Evolutionary conservation across 257 asterid genomes (phyloP).

Genomic region (Perilla frutescens): DNA sequence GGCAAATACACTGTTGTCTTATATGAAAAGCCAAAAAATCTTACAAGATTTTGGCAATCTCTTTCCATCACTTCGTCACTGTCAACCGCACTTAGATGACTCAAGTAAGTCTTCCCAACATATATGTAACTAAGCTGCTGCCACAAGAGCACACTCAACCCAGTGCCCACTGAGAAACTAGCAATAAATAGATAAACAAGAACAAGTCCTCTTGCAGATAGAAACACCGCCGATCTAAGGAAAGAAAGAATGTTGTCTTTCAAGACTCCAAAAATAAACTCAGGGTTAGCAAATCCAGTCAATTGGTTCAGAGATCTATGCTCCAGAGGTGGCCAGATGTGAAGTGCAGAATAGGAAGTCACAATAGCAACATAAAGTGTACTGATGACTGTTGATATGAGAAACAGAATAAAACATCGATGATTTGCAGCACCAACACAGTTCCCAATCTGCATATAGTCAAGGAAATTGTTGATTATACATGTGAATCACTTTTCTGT

Average conservation of each 20-base stretch:
- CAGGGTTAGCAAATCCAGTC: conserved; percentile 36
- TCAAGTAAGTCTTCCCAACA: conserved; percentile 81
- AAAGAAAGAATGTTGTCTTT: conserved; percentile 57
- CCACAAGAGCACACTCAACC: conserved; percentile 81
- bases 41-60: conserved; percentile 72
- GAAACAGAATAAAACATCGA: conserved; percentile 74
- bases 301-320: conserved; percentile 28
- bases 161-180: conserved; percentile 76
- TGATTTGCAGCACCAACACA: conserved; percentile 94
- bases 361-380: conserved; percentile 56
- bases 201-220: conserved; percentile 74
- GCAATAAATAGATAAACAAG: conserved; percentile 77
- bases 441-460: conserved; percentile 80
- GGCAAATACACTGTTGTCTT: conserved; percentile 62
- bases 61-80: conserved; percentile 53
- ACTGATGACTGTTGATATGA: conserved; percentile 72
- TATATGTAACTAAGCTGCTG: conserved; percentile 89
- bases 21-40: conserved; percentile 70
- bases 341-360: conserved; percentile 61
- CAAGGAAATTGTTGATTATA: conserved; percentile 33
- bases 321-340: conserved; percentile 60
- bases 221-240: conserved; percentile 64
- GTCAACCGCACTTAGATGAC: conserved; percentile 61
- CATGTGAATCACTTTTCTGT: neutral
- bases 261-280: conserved; percentile 44